Base-by-base conservation (phyloP, 2,329 filamentous ascomycete genomes). In the Penicillium carneum region DNA sequence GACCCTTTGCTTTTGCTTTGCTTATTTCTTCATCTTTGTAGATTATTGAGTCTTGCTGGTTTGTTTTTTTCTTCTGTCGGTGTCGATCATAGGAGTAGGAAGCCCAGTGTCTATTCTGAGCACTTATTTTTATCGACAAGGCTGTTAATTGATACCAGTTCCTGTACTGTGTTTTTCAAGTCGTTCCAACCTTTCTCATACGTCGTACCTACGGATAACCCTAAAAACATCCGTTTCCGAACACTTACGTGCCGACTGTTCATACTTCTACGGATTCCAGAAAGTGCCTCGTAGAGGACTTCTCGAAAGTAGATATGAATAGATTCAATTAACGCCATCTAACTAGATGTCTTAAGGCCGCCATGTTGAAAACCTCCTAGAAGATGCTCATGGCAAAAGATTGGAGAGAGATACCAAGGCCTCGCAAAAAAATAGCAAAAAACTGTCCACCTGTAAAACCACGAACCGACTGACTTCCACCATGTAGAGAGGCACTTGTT, bases 131-230 rank as follows among this genome's bases (percentile, higher is more conserved):
- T 60, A 50, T 62, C 34, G 33, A 38, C 41, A 43, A 51, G 38
- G 53, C 57, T 61, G 49, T 59, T 61, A 57, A 64, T 64, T 62
- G 61, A 67, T 69, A 68, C 64, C 64, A 59, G 36, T 57, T 65
- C 6, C 42, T 42, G 34, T 41, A 3, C 26, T 57, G 4, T 20
- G 26, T 23, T 36, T 36, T 49, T 38, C 29, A 12, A 29, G 16
- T 33, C 8, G 6, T 9, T 38, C 42, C 16, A 31, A 10, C 20
- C 1, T 9, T 56, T 26, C 14, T 31, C 23, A 9, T 11, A 49
- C 4, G 1, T 26, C 12, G 20, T 39, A 33, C 4, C 23, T 43
- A 3, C 29, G 1, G 8, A 8, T 34, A n/a, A n/a, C 18, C 36
- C n/a, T 23, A 41, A 34, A 20, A 33, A 11, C 18, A 14, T 41